Evolutionary conservation across 495 filamentous ascomycete genomes (phyloP), one percentile per base, ranked within the genome.

Genomic region (Xylaria longipes): DNA sequence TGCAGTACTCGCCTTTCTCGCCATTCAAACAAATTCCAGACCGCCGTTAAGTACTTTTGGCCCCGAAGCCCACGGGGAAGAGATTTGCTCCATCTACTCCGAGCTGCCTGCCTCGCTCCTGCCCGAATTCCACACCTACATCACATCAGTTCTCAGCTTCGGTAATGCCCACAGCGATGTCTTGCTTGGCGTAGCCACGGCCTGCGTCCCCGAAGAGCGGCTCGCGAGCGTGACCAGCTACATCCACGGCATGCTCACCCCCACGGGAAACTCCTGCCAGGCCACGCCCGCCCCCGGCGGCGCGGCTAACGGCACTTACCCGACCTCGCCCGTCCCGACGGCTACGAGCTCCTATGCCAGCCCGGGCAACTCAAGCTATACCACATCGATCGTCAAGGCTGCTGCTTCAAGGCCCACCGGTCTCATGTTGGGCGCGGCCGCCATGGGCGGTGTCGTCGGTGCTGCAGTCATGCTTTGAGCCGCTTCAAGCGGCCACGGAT

Each of bases 371-470:
- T 31, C 14, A 7, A 52, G 46, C 3, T 66, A 37, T 52, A 7
- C 64, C n/a, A 66, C 64, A 3, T 52, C 64, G 2, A 27, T 66
- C 46, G 46, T 66, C 31, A 66, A 46, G 31, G 64, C 46, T 39
- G 64, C 12, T 54, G 64, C 46, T 54, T 29, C 64, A 12, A 66
- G 41, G 64, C 64, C 64, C 11, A 66, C 64, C n/a, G 64, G 64
- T 41, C n/a, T 54, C 46, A 9, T 66, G 64, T n/a, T 66, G 31
- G 64, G 64, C 33, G 64, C 64, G n/a, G 64, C 64, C 64, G 64
- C 64, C 25, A 22, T 52, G 25, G 63, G 63, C 45, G 64, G 64
- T 54, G 11, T 66, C 46, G 46, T 66, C 46, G 64, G 64, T 66
- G 45, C 33, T 31, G 64, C 31, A 25, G 64, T 20, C 46, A 22